Evolutionary conservation across 176 grass and related monocot genomes (phyloP), one percentile per base, ranked within the genome.

Genomic region (Cenchrus fungigraminus): DNA sequence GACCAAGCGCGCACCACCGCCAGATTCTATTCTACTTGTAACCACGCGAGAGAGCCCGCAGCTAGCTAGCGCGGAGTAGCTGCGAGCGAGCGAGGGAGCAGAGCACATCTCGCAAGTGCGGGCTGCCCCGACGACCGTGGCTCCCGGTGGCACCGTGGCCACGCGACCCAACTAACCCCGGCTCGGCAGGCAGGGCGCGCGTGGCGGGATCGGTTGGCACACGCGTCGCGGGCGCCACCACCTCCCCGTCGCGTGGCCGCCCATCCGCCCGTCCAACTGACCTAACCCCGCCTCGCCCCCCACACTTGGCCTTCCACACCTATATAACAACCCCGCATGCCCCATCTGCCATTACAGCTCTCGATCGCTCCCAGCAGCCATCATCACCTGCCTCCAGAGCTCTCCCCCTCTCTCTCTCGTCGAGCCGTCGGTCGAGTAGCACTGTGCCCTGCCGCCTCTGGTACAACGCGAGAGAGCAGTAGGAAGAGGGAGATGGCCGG

Each of bases 201-300:
- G 44, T 71, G 40, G 17, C 22, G 5, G 20, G 20, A 4, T 45
- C 12, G 74, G 86, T 83, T 55, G 86, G 74, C 77, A 73, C 71
- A 81, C 77, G 87, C 68, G 77, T 74, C 61, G 19, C 69, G 0
- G 8, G 12, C 42, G 49, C 2, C 32, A 53, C 77, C 83, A 3
- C 0, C 2, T 40, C 37, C 47, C 7, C 65, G 31, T 3, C 56
- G 50, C 94, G 91, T 96, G 94, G 88, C 78, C 20, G 19, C 80
- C 88, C 88, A 96, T 96, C 91, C 78, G 80, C 77, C 94, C 94
- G 91, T 96, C 88, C 91, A 53, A n/a, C 68, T 6, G 81, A 96
- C 94, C 94, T 91, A 96, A 85, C 89, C 14, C 32, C 28, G 12
- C 53, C 19, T 25, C 25, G 25, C 25, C 25, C 25, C 25, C 25